Conservation (phyloP, 495 filamentous ascomycete species). For the Cenococcum geophilum region DNA sequence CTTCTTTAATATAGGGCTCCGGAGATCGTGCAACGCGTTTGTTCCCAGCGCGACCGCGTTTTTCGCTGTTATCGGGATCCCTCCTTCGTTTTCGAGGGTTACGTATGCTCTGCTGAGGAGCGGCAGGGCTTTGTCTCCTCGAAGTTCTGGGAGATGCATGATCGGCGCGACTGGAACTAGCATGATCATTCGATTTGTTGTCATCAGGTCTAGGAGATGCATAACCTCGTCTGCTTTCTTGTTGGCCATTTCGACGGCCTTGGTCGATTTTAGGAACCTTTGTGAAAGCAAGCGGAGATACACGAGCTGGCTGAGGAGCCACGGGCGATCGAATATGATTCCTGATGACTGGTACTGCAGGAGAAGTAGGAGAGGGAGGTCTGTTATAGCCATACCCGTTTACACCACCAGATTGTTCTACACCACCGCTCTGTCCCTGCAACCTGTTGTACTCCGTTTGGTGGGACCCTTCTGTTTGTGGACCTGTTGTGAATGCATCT, state of each 20-base stretch:
- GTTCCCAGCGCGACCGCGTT: slow-evolving; percentile 43
- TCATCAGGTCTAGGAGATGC: background rate
- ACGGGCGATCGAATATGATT: slow-evolving; percentile 65
- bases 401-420: slow-evolving; percentile 3
- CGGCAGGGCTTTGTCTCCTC: slow-evolving; percentile 24
- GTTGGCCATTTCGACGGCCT: background rate
- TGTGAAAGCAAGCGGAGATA: slow-evolving; percentile 65
- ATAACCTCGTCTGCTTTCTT: background rate
- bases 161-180: background rate
- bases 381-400: slow-evolving; percentile 21
- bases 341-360: slow-evolving; percentile 46
- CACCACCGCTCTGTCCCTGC: slow-evolving; percentile 10
- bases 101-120: slow-evolving; percentile 7
- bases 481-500: background rate
- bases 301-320: slow-evolving; percentile 74
- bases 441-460: slow-evolving; percentile 3
- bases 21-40: slow-evolving; percentile 20
- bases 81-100: slow-evolving; percentile 24
- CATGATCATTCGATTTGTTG: background rate
- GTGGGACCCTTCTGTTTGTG: background rate
- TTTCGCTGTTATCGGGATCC: slow-evolving; percentile 38
- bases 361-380: slow-evolving; percentile 11
- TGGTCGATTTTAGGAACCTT: slow-evolving; percentile 52
- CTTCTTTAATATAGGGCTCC: slow-evolving; percentile 69
- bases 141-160: slow-evolving; percentile 11